Evolutionary conservation across 192 early-diverging fungal species (phyloP), one percentile per base, ranked within the genome.

Genomic region (Entomortierella lignicola): DNA sequence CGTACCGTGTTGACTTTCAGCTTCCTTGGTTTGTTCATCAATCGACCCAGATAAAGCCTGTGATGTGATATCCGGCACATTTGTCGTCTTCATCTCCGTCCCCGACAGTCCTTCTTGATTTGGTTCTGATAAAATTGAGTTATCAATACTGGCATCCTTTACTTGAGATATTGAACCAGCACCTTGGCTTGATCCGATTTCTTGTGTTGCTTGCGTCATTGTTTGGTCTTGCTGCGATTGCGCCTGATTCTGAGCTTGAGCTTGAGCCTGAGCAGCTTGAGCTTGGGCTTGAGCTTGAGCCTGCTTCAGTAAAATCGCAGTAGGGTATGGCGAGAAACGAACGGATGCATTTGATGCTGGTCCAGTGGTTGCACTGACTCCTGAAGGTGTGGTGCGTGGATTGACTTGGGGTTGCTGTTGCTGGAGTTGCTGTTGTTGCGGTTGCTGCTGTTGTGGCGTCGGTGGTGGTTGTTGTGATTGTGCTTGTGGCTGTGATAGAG

Each of bases 231-330:
- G 53, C 30, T 15, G 44, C 5, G 15, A 20, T 47, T 66, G 64
- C 7, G 25, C 8, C 42, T 60, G 57, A 12, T 34, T 41, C 37
- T 62, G 69, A 6, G 52, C 51, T 20, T 71, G 69, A 2, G 60
- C 60, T 21, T 71, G 69, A 18, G 37, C 70, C 21, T 57, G 63
- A 0, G 57, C n/a, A n/a, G n/a, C 50, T 6, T 65, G 50, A 17
- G 52, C 30, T 31, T 51, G 50, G 29, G 69, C 56, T 17, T 59
- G 47, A 2, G 71, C 48, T 29, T 66, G 72, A 1, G 62, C 57
- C 37, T 52, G 74, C 55, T 77, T 77, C 54, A 77, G 21, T 12
- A 77, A 60, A 32, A 77, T 77, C 12, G 74, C 63, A 1, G 74
- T 77, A 20, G 74, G 74, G 31, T 77, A 77, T 0, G 74, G 74